phyloP scores from a whole-genome alignment of 176 grass and related monocot species.

The Musa acuminata region DNA sequence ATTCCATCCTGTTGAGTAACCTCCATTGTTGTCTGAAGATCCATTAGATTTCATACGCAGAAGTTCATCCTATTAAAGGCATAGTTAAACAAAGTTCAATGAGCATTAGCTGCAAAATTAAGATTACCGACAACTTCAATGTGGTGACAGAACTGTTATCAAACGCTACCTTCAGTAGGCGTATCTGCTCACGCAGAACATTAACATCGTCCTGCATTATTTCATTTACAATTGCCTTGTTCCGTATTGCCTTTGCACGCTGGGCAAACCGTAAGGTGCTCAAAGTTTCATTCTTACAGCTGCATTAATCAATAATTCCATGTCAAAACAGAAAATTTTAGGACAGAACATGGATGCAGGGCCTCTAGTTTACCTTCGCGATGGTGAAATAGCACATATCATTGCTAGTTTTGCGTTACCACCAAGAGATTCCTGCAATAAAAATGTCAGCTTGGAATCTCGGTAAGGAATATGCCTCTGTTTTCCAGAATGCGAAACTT shows the following conservation, averaged over 20 bases:
- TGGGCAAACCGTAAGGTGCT: constrained; percentile 95
- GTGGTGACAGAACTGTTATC: background rate
- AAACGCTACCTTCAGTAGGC: constrained; percentile 63
- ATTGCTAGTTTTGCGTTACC: constrained; percentile 96
- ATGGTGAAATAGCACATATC: constrained; percentile 87
- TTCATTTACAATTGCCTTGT: constrained; percentile 87
- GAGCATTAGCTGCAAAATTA: too few relatives aligned
- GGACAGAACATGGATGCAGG: background rate
- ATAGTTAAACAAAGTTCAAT: too few relatives aligned
- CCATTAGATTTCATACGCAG: constrained; percentile 82
- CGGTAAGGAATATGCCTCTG: constrained; percentile 91
- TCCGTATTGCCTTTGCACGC: constrained; percentile 89
- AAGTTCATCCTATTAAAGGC: constrained; percentile 64
- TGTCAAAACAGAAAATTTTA: background rate
- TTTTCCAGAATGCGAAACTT: constrained; percentile 83
- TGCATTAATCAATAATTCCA: constrained; percentile 19
- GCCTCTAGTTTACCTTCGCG: constrained; percentile 34
- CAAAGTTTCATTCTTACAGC: constrained; percentile 81
- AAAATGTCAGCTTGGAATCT: constrained; percentile 86
- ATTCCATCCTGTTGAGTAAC: constrained; percentile 54
- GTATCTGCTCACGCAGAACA: constrained; percentile 66
- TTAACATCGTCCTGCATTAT: constrained; percentile 83
- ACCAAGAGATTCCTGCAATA: constrained; percentile 93
- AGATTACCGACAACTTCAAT: too few relatives aligned
- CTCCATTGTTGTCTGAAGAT: constrained; percentile 33